Base-by-base conservation (phyloP, 2,329 filamentous ascomycete species). In the Alternaria dauci region DNA sequence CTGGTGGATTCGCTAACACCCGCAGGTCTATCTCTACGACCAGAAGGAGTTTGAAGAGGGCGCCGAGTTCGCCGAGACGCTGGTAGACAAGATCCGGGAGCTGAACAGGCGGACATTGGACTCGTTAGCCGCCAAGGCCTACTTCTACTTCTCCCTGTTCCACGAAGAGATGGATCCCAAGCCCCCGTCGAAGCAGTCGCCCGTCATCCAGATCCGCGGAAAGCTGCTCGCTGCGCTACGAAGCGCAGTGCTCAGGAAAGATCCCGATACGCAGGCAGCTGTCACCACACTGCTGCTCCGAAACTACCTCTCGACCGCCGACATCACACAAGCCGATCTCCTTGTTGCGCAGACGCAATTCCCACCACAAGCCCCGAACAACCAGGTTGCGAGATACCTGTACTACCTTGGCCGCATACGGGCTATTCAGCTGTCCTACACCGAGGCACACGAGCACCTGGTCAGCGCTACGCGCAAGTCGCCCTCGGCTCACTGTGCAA, bases 111-210 rank as follows among this genome's bases (percentile, higher is more conserved):
- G 95, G 71, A 98, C 95, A 25, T 84, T 99, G 64, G 95, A 99
- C 80, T 93, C 94, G 51, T 88, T 99, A 60, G 92, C 94, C 60
- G 93, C 94, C 67, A 96, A 96, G 81, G 93, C 94, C 65, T 99
- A 97, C 86, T 98, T 97, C 82, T 99, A 99, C 85, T 97, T 93
- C 82, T 93, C 93, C 25, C 85, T 98, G 71, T 98, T 98, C 84
- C 93, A 91, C 82, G 95, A 99, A 85, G 90, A 96, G 80, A 87
- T 96, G 63, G 88, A 89, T 62, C 94, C 94, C 23, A 87, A 94
- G 65, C 92, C 95, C 44, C 94, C 94, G 25, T 97, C 94, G 53
- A 91, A 93, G 57, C 90, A 92, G 73, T 96, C 94, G 7, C 91
- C 93, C 4, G 88, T 97, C 68, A 91, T 97, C 63, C 86, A 90